Conservation (phyloP, 768 basidiomycete genomes). For the Baorangia bicolor region DNA sequence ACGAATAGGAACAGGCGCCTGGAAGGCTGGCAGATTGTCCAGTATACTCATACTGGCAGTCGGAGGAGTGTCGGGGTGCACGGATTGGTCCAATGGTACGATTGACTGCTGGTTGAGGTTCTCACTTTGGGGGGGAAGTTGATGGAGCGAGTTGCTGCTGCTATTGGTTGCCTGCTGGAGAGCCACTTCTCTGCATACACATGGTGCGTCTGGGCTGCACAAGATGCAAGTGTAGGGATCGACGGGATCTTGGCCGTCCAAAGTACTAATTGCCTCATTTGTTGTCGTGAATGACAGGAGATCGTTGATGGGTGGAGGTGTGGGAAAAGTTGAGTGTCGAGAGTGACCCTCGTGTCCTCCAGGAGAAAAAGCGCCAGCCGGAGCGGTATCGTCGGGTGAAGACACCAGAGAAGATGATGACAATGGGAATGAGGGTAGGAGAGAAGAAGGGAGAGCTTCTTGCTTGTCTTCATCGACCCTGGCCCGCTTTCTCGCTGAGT, state of each 20-base stretch:
- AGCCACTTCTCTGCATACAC: slow-evolving; percentile 74
- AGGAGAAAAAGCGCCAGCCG: slow-evolving; percentile 33
- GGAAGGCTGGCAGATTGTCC: slow-evolving; percentile 75
- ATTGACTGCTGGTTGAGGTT: slow-evolving; percentile 12
- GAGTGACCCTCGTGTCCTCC: slow-evolving; percentile 24
- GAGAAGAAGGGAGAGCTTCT: slow-evolving; percentile 16
- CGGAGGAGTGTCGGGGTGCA: slow-evolving; percentile 29
- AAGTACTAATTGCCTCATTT: slow-evolving; percentile 28
- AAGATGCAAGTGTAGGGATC: slow-evolving; percentile 59
- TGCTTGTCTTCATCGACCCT: slow-evolving; percentile 28
- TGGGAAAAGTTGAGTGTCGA: slow-evolving; percentile 30
- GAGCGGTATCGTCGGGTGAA: slow-evolving; percentile 43
- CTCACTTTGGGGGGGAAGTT: slow-evolving; percentile 14
- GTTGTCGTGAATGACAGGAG: slow-evolving; percentile 39
- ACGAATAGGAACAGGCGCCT: slow-evolving; percentile 80
- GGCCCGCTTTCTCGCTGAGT: slow-evolving; percentile 39
- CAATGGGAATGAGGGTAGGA: slow-evolving; percentile 26
- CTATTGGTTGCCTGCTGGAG: slow-evolving; percentile 42
- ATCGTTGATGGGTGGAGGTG: slow-evolving; percentile 29
- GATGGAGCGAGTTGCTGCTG: slow-evolving; percentile 5
- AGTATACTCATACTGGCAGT: slow-evolving; percentile 54
- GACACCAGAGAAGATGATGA: slow-evolving; percentile 52
- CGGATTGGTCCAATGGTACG: slow-evolving; percentile 25
- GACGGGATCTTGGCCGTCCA: slow-evolving; percentile 34
- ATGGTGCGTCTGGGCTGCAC: slow-evolving; percentile 67